Conservation (phyloP, 1,139 yeast genomes). For the Sugiyamaella sp. region DNA sequence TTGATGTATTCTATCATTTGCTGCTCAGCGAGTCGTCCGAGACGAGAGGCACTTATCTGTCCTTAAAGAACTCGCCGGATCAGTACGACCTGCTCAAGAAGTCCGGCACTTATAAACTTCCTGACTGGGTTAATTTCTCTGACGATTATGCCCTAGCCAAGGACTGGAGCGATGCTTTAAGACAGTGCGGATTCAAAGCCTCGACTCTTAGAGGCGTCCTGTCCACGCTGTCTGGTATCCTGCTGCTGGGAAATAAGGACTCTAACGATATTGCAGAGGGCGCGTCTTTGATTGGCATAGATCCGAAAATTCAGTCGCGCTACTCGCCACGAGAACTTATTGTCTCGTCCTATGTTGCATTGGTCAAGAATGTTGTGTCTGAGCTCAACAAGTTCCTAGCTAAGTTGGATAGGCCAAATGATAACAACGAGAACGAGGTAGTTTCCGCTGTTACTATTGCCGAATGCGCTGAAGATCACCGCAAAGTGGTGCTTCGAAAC, state of each 20-base stretch:
- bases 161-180: constrained; percentile 47
- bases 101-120: constrained; percentile 42
- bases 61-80: constrained; percentile 40
- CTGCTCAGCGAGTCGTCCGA: constrained; percentile 41
- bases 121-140: constrained; percentile 43
- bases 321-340: constrained; percentile 41
- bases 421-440: constrained; percentile 39
- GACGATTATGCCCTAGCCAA: constrained; percentile 46
- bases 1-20: constrained; percentile 46
- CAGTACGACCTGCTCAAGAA: constrained; percentile 40
- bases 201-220: constrained; percentile 41
- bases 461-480: constrained; percentile 38
- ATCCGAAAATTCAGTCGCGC: constrained; percentile 36
- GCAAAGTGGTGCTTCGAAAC: constrained; percentile 37
- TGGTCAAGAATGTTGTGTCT: constrained; percentile 41
- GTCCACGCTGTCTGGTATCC: constrained; percentile 44
- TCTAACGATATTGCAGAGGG: constrained; percentile 45
- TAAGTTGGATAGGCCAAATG: constrained; percentile 35
- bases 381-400: constrained; percentile 43
- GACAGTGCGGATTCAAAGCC: constrained; percentile 43
- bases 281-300: constrained; percentile 45
- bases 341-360: constrained; percentile 40
- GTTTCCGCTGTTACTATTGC: constrained; percentile 44
- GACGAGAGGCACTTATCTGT: constrained; percentile 38
- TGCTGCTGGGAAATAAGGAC: constrained; percentile 43